These are phyloP conservation scores for Prunus campanulata DNA, from an alignment of 306 rosid genomes.

Conservation along the genomic window DNA sequence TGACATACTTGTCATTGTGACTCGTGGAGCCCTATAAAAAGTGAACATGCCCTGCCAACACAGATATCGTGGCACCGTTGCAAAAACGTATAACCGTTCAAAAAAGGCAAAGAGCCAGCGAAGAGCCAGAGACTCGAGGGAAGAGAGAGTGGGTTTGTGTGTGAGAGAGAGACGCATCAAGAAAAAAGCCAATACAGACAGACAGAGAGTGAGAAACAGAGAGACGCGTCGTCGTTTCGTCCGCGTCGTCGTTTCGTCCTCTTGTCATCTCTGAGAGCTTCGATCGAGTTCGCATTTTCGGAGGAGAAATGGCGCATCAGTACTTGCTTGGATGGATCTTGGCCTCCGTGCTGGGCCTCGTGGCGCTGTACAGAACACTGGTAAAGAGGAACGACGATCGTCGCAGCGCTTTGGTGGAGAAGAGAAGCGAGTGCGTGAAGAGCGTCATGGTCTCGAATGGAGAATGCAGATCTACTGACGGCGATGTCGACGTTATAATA, in stretches of 20 bases:
- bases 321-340: constrained; percentile 50
- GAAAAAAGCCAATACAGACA: neutral
- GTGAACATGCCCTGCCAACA: too few species aligned
- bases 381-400: constrained; percentile 14
- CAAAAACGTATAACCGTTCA: neutral
- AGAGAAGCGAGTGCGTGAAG: constrained; percentile 25
- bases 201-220: neutral
- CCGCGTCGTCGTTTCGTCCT: constrained; percentile 13
- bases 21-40: too few species aligned
- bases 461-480: constrained; percentile 55
- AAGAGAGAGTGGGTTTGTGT: neutral
- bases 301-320: constrained; percentile 47
- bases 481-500: constrained; percentile 61
- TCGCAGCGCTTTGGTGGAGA: constrained; percentile 17
- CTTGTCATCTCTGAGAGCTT: constrained; percentile 21
- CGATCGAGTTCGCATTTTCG: constrained; percentile 23
- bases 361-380: constrained; percentile 35
- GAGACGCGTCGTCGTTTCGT: constrained; percentile 9
- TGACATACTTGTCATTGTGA: neutral
- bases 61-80: neutral
- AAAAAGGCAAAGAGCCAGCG: neutral
- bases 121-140: neutral
- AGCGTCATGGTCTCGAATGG: constrained; percentile 40
- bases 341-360: constrained; percentile 30
- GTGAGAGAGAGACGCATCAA: too few species aligned